phyloP scores from a whole-genome alignment of 345 rosid species.

The Mercurialis annua region DNA sequence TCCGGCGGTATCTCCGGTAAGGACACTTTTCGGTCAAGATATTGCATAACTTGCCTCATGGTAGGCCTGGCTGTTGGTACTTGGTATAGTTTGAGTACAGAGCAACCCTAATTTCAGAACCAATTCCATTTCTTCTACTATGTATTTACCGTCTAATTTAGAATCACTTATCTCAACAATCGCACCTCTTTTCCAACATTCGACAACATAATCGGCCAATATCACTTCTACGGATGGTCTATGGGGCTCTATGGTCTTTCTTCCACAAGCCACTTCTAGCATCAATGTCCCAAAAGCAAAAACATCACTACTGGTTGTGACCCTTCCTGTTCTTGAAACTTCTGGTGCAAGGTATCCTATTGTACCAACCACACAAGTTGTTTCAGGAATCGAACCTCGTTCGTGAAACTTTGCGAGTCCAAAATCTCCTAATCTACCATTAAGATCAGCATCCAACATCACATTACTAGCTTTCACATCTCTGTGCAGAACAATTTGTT shows the following conservation, averaged over 20 bases:
- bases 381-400: constrained; percentile 18
- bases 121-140: constrained; percentile 13
- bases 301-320: constrained; percentile 18
- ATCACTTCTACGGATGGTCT: neutral
- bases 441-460: constrained; percentile 13
- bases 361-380: constrained; percentile 20
- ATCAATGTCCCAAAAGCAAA: constrained; percentile 18
- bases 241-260: constrained; percentile 6
- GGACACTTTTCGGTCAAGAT: neutral
- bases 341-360: constrained; percentile 23
- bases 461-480: constrained; percentile 27
- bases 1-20: constrained; percentile 8
- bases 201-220: constrained; percentile 17
- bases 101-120: constrained; percentile 18
- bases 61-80: constrained; percentile 16
- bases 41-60: constrained; percentile 19
- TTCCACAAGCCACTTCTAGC: constrained; percentile 26
- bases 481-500: constrained; percentile 22
- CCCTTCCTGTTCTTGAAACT: constrained; percentile 9
- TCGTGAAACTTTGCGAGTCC: constrained; percentile 19
- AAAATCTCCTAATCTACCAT: constrained; percentile 26
- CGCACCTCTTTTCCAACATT: constrained; percentile 1
- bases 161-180: constrained; percentile 14
- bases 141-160: constrained; percentile 7
- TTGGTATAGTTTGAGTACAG: neutral